phyloP scores from a whole-genome alignment of 306 rosid genomes.

The Pterocarpus santalinus region DNA sequence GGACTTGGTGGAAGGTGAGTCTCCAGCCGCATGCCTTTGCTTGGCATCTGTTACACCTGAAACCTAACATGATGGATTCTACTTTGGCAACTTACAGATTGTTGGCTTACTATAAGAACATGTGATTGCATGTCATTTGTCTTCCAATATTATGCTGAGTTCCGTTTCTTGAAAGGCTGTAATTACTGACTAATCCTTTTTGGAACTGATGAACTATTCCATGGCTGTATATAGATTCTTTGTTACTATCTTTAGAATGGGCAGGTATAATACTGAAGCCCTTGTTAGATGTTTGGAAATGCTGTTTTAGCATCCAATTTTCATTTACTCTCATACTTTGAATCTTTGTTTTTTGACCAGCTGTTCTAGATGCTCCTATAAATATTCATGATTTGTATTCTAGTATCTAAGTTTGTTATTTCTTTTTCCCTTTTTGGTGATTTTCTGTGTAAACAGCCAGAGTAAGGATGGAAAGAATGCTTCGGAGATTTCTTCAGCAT shows the following conservation, averaged over 20 bases:
- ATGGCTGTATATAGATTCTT: slow-evolving; percentile 4
- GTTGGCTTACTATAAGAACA: background rate
- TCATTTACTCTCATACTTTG: slow-evolving; percentile 14
- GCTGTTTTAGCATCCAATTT: slow-evolving; percentile 11
- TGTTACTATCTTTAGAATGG: slow-evolving; percentile 9
- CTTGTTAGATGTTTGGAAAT: slow-evolving; percentile 40
- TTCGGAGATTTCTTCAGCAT: slow-evolving; percentile 53
- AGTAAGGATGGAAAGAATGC: slow-evolving; percentile 53
- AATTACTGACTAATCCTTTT: background rate
- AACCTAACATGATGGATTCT: slow-evolving; percentile 23
- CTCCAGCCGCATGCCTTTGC: background rate
- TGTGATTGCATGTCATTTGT: slow-evolving; percentile 17
- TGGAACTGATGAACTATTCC: slow-evolving; percentile 15
- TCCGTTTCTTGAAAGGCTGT: background rate
- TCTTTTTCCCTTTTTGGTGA: slow-evolving; percentile 11
- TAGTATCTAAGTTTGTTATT: slow-evolving; percentile 36
- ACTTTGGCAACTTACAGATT: slow-evolving; percentile 8
- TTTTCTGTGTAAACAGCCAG: slow-evolving; percentile 57
- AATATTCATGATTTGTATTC: slow-evolving; percentile 32
- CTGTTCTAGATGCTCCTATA: slow-evolving; percentile 6
- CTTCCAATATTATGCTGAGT: too few species aligned
- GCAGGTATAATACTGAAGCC: background rate
- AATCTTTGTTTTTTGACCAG: slow-evolving; percentile 8
- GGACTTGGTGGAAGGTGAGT: background rate
- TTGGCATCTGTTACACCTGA: slow-evolving; percentile 15